Evolutionary conservation across 768 basidiomycete genomes (phyloP), one percentile per base, ranked within the genome.

Genomic region (Dendrothele bispora): DNA sequence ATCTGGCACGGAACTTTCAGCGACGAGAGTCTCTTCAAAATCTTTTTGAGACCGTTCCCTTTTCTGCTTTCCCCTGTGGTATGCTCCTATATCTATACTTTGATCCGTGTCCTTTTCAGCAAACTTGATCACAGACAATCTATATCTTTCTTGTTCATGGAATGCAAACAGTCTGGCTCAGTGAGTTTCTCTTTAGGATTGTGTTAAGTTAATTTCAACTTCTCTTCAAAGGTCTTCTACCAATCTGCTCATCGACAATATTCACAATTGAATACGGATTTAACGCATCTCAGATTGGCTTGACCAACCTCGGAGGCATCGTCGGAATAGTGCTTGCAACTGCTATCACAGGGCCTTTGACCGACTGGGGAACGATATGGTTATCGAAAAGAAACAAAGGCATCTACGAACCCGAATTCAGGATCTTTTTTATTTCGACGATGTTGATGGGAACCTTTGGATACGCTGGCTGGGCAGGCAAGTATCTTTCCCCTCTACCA

Each of bases 331-430:
- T 72, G 4, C 56, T 74, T 20, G 71, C 67, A 8, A 65, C 66
- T 44, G 54, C 59, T 27, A 59, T 72, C 14, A 62, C 65, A 2
- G 71, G 73, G 1, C 69, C 70, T 10, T 55, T 73, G 38, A 72
- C 67, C 11, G 75, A 75, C 52, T 73, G 64, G 62, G 66, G 69
- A 22, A 70, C 68, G 2, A 65, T 71, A 8, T 72, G 71, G 71
- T 55, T 74, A 26, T 67, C 75, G 1, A 70, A 62, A 45, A 65
- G 68, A 7, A 75, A 75, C 41, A 65, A 65, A 38, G 75, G 75
- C 1, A 60, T 74, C 7, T 77, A 74, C 53, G 75, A 75, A 51
- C 73, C 75, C 1, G 74, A 77, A 53, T 74, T 70, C 55, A 62
- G 72, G 18, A 68, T 76, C 10, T 49, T 70, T 32, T 72, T 75